A percentile compares a stretch with the other conserved stretches of the same genome.
Evolutionary conservation across 352 stramenopile species (phyloP).

Genomic region (Globisporangium recalcitrans): DNA sequence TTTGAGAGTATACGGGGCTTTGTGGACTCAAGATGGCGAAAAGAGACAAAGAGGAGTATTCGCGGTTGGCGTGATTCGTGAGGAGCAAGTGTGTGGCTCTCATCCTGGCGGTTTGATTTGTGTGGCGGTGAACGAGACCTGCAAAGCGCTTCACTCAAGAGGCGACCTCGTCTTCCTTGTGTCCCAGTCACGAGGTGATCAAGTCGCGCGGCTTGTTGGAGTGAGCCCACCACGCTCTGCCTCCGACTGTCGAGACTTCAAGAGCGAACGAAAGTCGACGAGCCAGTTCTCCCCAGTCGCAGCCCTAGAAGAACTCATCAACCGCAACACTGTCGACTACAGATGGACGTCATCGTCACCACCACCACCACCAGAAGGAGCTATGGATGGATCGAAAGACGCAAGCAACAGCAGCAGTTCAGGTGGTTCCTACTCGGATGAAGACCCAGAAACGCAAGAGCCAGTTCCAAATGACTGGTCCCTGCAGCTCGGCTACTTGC

Average conservation of each 20-base stretch:
- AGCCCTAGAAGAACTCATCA: neutral
- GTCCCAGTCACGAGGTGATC: neutral
- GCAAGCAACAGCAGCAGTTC: neutral
- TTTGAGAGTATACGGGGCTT: neutral
- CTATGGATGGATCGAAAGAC: no score
- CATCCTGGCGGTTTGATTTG: neutral
- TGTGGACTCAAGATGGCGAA: neutral
- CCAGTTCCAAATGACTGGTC: neutral
- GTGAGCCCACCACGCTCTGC: neutral
- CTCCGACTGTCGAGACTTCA: neutral
- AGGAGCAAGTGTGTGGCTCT: neutral
- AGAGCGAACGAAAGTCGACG: neutral
- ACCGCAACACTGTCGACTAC: neutral
- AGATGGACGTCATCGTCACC: neutral
- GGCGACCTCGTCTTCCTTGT: neutral
- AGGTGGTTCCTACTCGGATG: neutral
- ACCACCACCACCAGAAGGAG: neutral
- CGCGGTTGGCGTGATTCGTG: neutral
- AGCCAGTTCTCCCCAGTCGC: neutral
- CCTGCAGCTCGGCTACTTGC: neutral
- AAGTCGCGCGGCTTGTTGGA: neutral
- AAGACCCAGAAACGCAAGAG: neutral
- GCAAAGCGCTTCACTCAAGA: neutral
- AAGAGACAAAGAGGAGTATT: neutral
- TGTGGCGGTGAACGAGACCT: neutral